Base-by-base conservation (phyloP, 2,329 filamentous ascomycete genomes). In the Phialemoniopsis sp. region DNA sequence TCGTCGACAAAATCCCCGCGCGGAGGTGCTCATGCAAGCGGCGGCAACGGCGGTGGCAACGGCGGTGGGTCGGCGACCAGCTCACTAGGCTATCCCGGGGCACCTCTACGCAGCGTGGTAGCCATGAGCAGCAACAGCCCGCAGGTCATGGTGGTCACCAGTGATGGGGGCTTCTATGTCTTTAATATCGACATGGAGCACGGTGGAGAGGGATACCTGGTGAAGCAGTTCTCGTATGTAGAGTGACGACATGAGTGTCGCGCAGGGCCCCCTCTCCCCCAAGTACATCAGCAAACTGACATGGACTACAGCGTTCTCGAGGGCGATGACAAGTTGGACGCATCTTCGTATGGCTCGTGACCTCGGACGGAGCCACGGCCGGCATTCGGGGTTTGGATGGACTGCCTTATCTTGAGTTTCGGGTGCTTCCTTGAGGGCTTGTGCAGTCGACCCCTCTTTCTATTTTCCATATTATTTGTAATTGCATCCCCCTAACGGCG, bases 131-230 rank as follows among this genome's bases (percentile, higher is more conserved):
- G 85, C 55, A 95, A 83, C 57, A 90, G 87, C 18, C 93, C 93
- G 1, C 90, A 97, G 54, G 87, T 98, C 36, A 97, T 98, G 90
- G 88, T 97, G 1, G 90, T 96, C 13, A 98, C 93, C 0, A 96
- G 86, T 52, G 93, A 98, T 58, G 93, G 93, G 9, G 85, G 85
- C 17, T 97, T 96, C 56, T 95, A 93, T 52, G 85, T 97, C 21
- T 98, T 91, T 64, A 91, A 88, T 48, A 89, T 98, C 39, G 90
- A 98, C 59, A 79, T 98, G 70, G 90, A 95, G 52, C 87, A 87
- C 45, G 93, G 93, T 14, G 93, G 93, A 17, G 93, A 98, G 64
- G 93, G 93, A 1, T 87, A 86, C 36, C 65, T 98, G 51, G 82
- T 90, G 38, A 94, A 94, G 60, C 88, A 95, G 58, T 95, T 89